phyloP scores from a whole-genome alignment of 1,284 basidiomycete species.

The Pyrrhoderma lamaoense region DNA sequence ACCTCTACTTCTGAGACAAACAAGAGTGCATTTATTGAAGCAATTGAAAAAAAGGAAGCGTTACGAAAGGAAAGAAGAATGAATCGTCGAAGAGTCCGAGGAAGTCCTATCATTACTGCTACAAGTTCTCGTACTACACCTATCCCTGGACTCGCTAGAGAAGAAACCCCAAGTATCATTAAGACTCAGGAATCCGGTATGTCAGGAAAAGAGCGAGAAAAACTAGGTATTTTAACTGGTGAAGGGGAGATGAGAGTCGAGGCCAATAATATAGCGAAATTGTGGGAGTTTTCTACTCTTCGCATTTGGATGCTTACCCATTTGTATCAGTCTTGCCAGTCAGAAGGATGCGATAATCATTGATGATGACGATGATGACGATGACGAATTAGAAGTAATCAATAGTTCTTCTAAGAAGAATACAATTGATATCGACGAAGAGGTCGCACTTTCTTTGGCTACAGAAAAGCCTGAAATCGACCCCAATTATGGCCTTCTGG shows the following conservation, averaged over 20 bases:
- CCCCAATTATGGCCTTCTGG: slow-evolving; percentile 74
- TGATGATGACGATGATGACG: slow-evolving; percentile 19
- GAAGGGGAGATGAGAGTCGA: slow-evolving; percentile 44
- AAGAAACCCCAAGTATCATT: slow-evolving; percentile 6
- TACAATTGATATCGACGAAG: slow-evolving; percentile 29
- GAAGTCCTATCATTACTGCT: slow-evolving; percentile 29
- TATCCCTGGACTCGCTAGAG: slow-evolving; percentile 6
- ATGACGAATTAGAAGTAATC: slow-evolving; percentile 18
- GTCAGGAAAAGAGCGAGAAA: slow-evolving; percentile 21
- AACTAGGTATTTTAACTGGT: slow-evolving; percentile 26
- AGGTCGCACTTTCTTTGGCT: slow-evolving; percentile 19
- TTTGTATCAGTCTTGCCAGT: slow-evolving; percentile 10
- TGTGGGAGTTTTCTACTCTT: slow-evolving; percentile 44
- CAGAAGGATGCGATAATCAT: slow-evolving; percentile 12
- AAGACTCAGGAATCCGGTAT: slow-evolving; percentile 2
- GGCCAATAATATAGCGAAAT: slow-evolving; percentile 45
- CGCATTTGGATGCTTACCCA: neutral
- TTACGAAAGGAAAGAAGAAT: slow-evolving; percentile 47
- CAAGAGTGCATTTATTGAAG: slow-evolving; percentile 45
- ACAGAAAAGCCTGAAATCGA: slow-evolving; percentile 50
- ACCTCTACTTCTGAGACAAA: slow-evolving; percentile 12
- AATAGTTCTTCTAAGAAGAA: slow-evolving; percentile 24
- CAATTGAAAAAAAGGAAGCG: slow-evolving; percentile 67
- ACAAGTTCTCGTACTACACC: slow-evolving; percentile 5
- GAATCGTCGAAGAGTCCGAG: slow-evolving; percentile 55